Conservation (phyloP, 495 filamentous ascomycete genomes). For the Halenospora varia region DNA sequence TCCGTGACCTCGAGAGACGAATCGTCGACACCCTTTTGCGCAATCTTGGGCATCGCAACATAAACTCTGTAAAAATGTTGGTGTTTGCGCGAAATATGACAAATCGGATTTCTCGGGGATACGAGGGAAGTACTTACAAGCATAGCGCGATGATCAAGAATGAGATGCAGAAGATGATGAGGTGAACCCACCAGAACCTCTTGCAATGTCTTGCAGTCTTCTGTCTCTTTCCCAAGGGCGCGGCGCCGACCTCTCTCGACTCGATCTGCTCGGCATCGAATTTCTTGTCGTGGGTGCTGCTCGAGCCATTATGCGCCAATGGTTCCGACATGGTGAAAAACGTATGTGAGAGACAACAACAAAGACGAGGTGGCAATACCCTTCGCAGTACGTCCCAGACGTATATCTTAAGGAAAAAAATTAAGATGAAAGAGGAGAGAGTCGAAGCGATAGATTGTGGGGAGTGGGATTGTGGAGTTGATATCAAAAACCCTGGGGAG, state of each 20-base stretch:
- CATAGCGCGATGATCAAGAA: constrained; percentile 58
- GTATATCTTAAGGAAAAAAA: neutral
- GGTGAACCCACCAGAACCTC: constrained; percentile 69
- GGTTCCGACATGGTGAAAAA: constrained; percentile 8
- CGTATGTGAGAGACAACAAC: neutral
- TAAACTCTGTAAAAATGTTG: constrained; percentile 50
- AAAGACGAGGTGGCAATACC: no score
- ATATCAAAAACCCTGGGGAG: neutral
- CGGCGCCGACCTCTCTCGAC: neutral
- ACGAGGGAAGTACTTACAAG: no score
- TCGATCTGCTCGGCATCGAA: constrained; percentile 12
- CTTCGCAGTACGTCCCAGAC: constrained; percentile 13
- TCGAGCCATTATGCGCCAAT: constrained; percentile 1
- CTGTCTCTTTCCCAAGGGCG: constrained; percentile 3
- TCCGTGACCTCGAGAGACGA: constrained; percentile 56
- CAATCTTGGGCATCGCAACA: constrained; percentile 69
- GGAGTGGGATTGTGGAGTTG: constrained; percentile 8
- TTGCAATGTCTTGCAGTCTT: constrained; percentile 35
- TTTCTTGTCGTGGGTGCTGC: constrained; percentile 3
- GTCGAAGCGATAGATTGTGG: constrained; percentile 8
- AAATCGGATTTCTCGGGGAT: neutral
- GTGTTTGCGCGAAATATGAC: neutral
- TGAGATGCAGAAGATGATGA: constrained; percentile 53
- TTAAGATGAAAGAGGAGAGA: neutral
- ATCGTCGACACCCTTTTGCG: constrained; percentile 62